A percentile compares a stretch with the other conserved stretches of the same genome.
phyloP scores from a whole-genome alignment of 2,329 filamentous ascomycete genomes.

The Aspergillus ruber region DNA sequence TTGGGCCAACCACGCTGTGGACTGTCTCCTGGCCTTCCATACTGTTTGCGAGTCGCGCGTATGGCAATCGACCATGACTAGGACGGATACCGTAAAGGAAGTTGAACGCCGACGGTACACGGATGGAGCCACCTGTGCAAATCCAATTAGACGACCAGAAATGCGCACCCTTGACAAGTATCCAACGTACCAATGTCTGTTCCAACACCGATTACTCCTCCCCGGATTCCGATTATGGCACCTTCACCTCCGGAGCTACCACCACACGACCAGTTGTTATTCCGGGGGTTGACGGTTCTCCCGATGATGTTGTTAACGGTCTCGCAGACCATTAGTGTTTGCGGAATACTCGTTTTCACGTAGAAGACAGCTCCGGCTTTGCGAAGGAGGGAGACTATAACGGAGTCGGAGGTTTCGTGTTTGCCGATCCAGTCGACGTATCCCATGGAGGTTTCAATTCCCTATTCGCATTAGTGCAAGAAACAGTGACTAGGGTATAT shows the following conservation, averaged over 20 bases:
- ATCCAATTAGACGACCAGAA: neutral
- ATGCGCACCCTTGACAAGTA: no score
- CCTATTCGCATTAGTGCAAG: neutral
- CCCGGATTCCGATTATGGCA: slow-evolving; percentile 25
- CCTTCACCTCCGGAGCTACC: slow-evolving; percentile 25
- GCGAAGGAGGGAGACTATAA: slow-evolving; percentile 12
- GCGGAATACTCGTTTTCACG: slow-evolving; percentile 23
- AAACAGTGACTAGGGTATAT: slow-evolving; percentile 6
- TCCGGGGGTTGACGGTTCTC: slow-evolving; percentile 16
- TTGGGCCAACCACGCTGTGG: slow-evolving; percentile 28
- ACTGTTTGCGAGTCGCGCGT: slow-evolving; percentile 27
- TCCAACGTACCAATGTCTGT: slow-evolving; percentile 24
- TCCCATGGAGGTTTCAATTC: slow-evolving; percentile 13
- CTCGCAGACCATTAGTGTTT: slow-evolving; percentile 22
- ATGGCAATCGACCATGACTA: slow-evolving; percentile 29
- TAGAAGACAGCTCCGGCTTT: slow-evolving; percentile 19
- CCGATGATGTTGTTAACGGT: slow-evolving; percentile 19
- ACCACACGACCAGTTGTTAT: slow-evolving; percentile 12
- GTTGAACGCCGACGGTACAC: slow-evolving; percentile 36
- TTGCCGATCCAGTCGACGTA: slow-evolving; percentile 11
- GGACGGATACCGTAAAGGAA: slow-evolving; percentile 38
- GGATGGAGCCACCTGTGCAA: slow-evolving; percentile 33
- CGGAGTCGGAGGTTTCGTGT: slow-evolving; percentile 8
- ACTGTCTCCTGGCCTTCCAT: slow-evolving; percentile 32
- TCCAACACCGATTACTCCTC: slow-evolving; percentile 24